Conservation (phyloP, 202 grass and related monocot species). For the Schoenoplectus triqueter region DNA sequence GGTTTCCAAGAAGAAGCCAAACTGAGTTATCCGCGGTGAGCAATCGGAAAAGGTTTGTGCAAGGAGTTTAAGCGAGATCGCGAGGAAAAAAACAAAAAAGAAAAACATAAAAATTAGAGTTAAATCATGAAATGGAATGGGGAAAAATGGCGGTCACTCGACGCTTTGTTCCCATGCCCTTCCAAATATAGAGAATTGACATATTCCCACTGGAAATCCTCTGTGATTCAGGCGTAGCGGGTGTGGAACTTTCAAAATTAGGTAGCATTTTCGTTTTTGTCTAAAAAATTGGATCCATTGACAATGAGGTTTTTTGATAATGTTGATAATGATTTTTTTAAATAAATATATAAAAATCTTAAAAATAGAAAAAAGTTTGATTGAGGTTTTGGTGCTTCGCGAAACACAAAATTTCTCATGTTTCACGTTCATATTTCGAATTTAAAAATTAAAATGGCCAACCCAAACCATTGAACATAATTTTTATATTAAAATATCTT, state of each 20-base stretch:
- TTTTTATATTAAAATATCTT: too few relatives aligned
- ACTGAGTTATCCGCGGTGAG: not conserved
- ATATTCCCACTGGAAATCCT: not conserved
- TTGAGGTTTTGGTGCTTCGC: too few relatives aligned
- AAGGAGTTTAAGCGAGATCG: not conserved
- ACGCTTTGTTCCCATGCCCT: not conserved
- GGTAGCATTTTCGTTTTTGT: not conserved
- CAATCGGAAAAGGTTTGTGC: not conserved
- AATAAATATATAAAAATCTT: too few relatives aligned
- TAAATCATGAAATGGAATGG: not conserved
- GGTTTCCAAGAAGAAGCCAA: constrained; percentile 22
- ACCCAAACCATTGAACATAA: too few relatives aligned
- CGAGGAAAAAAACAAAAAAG: not conserved
- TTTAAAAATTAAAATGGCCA: too few relatives aligned
- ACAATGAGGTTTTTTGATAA: too few relatives aligned
- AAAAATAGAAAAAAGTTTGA: too few relatives aligned
- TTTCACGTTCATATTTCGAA: too few relatives aligned
- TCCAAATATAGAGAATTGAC: constrained; percentile 23
- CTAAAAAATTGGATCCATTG: not conserved
- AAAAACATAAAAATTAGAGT: not conserved
- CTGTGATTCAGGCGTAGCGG: not conserved
- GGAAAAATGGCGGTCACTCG: not conserved
- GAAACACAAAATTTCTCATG: too few relatives aligned
- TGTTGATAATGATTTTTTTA: too few relatives aligned
- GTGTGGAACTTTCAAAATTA: not conserved